Evolutionary conservation across 805 yeast genomes (phyloP), one percentile per base, ranked within the genome.

Genomic region (Torulaspora franciscae): DNA sequence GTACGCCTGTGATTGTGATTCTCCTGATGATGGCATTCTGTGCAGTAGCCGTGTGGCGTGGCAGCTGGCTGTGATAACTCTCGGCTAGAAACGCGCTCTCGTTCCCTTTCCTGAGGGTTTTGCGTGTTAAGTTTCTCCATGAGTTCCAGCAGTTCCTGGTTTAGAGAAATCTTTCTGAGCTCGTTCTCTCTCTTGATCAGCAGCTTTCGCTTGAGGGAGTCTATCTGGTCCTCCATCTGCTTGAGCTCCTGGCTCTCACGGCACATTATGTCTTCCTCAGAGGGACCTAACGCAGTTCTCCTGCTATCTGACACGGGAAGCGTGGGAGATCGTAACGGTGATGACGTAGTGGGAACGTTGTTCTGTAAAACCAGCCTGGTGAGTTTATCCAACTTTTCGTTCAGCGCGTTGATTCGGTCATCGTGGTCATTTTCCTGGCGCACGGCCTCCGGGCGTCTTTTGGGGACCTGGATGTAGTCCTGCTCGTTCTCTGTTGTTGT

Each of bases 161-260:
- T 60, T 40, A 68, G 51, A 13, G 66, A 62, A 11, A 55, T 50
- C 47, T 66, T 68, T 36, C 67, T 60, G 27, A 59, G 48, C 42
- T 64, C 67, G 47, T 67, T 66, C 33, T 66, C 69, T 32, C 65
- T 63, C 46, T 65, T 63, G 22, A 64, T 52, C 13, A 58, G 56
- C 11, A 69, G 52, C 37, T 59, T 64, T n/a, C 60, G 48, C 29
- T 61, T 62, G 24, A 66, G 53, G 2, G 57, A 50, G 22, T 55
- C 58, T n/a, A 69, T 64, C 40, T 65, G 64, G 7, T 55, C 57
- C 40, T 68, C 65, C 29, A 69, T 48, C 24, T 55, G 55, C 37
- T 58, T 58, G 23, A 69, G 53, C 40, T 68, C 72, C 17, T 53
- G 49, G 15, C 67, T 65, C 40, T 68, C 72, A 40, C 54, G 57